Percentiles rank a stretch among this genome's conserved stretches.
phyloP scores from a whole-genome alignment of 2,329 filamentous ascomycete species.

The Furcasterigmium furcatum region DNA sequence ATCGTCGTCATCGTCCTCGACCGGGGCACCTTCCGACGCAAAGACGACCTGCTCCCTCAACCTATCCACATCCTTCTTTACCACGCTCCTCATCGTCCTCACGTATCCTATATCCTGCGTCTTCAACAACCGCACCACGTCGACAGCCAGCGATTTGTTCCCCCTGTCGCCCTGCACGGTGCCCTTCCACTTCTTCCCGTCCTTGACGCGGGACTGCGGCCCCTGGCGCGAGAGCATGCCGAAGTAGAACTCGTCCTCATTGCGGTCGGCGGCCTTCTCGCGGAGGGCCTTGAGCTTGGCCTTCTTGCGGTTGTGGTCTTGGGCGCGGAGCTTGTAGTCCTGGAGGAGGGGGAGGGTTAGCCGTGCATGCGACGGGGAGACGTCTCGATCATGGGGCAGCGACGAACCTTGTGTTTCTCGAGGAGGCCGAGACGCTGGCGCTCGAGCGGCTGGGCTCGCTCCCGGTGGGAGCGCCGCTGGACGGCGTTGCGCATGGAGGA shows the following conservation, averaged over 20 bases:
- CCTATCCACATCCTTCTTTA: slow-evolving; percentile 52
- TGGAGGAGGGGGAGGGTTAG: slow-evolving; percentile 15
- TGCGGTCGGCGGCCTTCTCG: slow-evolving; percentile 61
- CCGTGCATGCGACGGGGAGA: neutral
- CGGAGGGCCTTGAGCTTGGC: slow-evolving; percentile 54
- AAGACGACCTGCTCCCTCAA: slow-evolving; percentile 53
- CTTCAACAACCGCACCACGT: slow-evolving; percentile 61
- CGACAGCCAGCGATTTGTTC: slow-evolving; percentile 50
- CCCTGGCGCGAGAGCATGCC: slow-evolving; percentile 64
- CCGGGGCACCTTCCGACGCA: slow-evolving; percentile 31
- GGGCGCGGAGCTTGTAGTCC: slow-evolving; percentile 64
- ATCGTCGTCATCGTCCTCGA: slow-evolving; percentile 29
- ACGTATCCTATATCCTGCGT: slow-evolving; percentile 67
- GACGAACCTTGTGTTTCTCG: slow-evolving; percentile 83
- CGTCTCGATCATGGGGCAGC: neutral
- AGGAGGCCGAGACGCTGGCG: slow-evolving; percentile 85
- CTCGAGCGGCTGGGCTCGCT: slow-evolving; percentile 83
- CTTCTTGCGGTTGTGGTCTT: slow-evolving; percentile 66
- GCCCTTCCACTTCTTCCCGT: slow-evolving; percentile 50
- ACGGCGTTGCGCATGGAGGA: slow-evolving; percentile 60
- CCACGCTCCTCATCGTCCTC: slow-evolving; percentile 58
- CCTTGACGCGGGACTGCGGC: slow-evolving; percentile 44
- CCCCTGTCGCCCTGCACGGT: slow-evolving; percentile 56
- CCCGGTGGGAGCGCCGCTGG: slow-evolving; percentile 80
- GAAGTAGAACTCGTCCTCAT: slow-evolving; percentile 73